Evolutionary conservation across 305 asterid species (phyloP), one percentile per base, ranked within the genome.

Genomic region (Vinca major): DNA sequence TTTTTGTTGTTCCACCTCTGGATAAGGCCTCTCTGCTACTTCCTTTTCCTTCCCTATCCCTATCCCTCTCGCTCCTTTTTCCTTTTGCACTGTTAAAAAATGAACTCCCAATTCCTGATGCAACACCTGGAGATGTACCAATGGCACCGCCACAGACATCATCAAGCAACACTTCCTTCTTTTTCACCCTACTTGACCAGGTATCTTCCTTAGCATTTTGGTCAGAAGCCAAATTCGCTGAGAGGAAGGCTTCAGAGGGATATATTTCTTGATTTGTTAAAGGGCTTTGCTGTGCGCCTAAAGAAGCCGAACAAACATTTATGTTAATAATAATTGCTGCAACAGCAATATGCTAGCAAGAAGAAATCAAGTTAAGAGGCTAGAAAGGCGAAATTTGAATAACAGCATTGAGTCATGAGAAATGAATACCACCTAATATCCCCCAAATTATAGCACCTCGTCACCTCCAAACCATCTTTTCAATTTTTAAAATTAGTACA

Each of bases 11-110:
- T 79, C 91, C 95, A 45, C 71, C 84, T 88, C 89, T 82, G 68
- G 90, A 85, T 77, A 83, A 43, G 68, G 71, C 80, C 77, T 86
- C 92, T 77, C 86, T 81, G 72, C 74, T 80, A 75, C 77, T 82
- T 62, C 96, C 97, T 77, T 90, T 90, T 65, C 98, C 97, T 72
- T 86, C 98, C 72, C 93, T 86, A 62, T 89, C 96, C 79, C 95
- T 86, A 62, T 89, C 96, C 79, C 95, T 86, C 82, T 86, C 98
- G 71, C 97, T 92, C 85, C 97, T 80, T 81, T 90, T 92, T 62
- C 97, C 98, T 82, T 90, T 92, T n/a, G 90, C 86, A 81, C 83
- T 82, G 88, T 86, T 79, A 66, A 86, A 68, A 74, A 87, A 86
- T 69, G 95, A 86, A 79, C 79, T 85, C 66, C 85, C 89, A 79